Evolutionary conservation across 2,329 filamentous ascomycete genomes (phyloP), one percentile per base, ranked within the genome.

Genomic region (Penicillium concentricum): DNA sequence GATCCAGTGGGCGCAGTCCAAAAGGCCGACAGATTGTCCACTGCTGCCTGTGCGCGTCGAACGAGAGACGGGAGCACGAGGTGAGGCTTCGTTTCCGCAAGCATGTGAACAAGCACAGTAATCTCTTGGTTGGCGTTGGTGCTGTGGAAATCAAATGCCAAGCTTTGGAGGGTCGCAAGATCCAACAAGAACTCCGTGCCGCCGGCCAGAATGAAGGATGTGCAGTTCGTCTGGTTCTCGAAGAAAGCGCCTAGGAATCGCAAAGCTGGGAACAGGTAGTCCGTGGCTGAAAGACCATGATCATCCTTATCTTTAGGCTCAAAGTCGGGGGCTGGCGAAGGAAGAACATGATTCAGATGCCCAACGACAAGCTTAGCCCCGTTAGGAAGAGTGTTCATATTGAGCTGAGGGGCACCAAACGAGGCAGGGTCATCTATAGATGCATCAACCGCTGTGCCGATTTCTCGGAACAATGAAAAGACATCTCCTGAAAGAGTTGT

Each of bases 131-230:
- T 87, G 4, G 89, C 84, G 51, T 82, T 76, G 6, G 84, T 83
- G 39, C 89, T 87, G 38, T 87, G 83, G 68, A 90, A 87, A 67
- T 90, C 84, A 64, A 87, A 86, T 1, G 91, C 86, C 45, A 97
- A 81, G 70, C 91, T 92, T 5, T 91, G 89, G 30, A 92, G 84
- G 52, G 89, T 90, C 39, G 88, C 88, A 54, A 97, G 85, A 69
- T 97, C 91, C 52, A 99, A 80, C 20, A 97, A 80, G 49, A 89
- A 81, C 72, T 97, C 91, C 24, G 93, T 86, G 7, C 91, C 94
- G 56, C 92, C 91, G 48, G 84, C 83, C 53, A 89, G 85, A 60
- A 94, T 86, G 68, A 97, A 93, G 24, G 84, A 82, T 18, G 81
- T 78, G 72, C 89, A 92, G 65, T 95, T 82, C 34, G 81, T 81